A percentile compares a stretch with the other conserved stretches of the same genome.
Evolutionary conservation across 1,284 basidiomycete genomes (phyloP).

Genomic region (Cryptococcus hybrid): DNA sequence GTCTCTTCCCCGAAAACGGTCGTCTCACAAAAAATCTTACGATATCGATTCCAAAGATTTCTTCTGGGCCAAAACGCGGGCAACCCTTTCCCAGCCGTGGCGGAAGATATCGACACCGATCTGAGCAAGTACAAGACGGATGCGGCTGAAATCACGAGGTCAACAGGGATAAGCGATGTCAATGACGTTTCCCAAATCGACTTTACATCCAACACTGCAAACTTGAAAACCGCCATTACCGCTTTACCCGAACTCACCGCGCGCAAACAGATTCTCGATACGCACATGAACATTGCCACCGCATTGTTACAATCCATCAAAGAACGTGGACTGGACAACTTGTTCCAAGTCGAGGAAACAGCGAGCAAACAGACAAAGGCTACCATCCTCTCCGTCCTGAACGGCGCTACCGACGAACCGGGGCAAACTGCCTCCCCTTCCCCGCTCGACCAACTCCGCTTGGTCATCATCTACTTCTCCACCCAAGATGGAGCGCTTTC

Average conservation of each 20-base stretch:
- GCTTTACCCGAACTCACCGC: conserved; percentile 97
- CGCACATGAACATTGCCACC: conserved; percentile 99
- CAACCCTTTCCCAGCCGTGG: conserved; percentile 97
- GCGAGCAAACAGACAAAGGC: conserved; percentile 81
- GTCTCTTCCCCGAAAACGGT: conserved; percentile 61
- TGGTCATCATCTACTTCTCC: conserved; percentile 92
- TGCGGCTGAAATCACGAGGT: conserved; percentile 94
- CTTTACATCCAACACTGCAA: conserved; percentile 88
- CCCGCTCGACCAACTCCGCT: conserved; percentile 86
- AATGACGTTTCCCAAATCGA: conserved; percentile 94
- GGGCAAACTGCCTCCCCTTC: conserved; percentile 52
- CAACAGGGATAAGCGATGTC: conserved; percentile 93
- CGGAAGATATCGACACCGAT: conserved; percentile 94
- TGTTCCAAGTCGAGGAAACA: conserved; percentile 94
- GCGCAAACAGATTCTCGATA: conserved; percentile 92
- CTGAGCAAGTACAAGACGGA: conserved; percentile 83
- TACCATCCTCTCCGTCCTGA: conserved; percentile 75
- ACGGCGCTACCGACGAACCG: conserved; percentile 57
- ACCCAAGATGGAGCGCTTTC: conserved; percentile 73
- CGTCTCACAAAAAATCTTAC: conserved; percentile 79
- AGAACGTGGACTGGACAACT: conserved; percentile 87
- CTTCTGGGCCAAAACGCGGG: conserved; percentile 98
- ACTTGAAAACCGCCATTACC: conserved; percentile 97
- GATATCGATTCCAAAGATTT: conserved; percentile 98
- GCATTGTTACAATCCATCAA: conserved; percentile 95